Evolutionary conservation across 148 eudicot genomes (phyloP), one percentile per base, ranked within the genome.

Genomic region (Tetragonia tetragonoides): DNA sequence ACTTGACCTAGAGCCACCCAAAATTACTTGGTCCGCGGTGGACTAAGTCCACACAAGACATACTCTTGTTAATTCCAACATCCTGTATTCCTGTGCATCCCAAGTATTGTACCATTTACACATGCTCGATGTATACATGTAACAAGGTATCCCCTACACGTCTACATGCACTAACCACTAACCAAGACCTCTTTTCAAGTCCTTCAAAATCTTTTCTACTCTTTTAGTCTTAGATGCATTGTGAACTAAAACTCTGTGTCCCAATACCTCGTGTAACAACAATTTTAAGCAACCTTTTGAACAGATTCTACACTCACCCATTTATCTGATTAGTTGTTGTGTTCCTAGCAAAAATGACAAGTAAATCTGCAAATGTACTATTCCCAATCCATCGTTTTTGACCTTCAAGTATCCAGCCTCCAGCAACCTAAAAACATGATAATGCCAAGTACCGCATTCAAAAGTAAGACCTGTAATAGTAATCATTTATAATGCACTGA

Each of bases 381-480:
- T 94, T 94, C 57, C 98, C 98, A 72, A 94, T 94, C 98, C 98
- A 94, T 5, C 98, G 98, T 77, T 94, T 94, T 83, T 94, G 97
- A 78, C 98, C 98, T 77, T 94, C 93, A 75, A 94, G 84, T 67
- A 94, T 83, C 98, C 98, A 94, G 74, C 98, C 98, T 78, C 98
- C 98, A 72, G 82, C 92, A 74, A 94, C 97, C 98, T 94, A 84
- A 75, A 72, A 75, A 72, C 56, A 67, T 75, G 46, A 39, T 28
- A 57, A 70, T 66, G 39, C 16, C 68, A 79, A 38, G 79, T 38
- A 65, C 71, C 7, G 68, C 53, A 51, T n/a, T 61, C 70, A 63
- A 56, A 47, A 72, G 1, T 34, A 69, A 75, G 28, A 78, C 51
- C 66, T 20, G 40, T 16, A 65, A 65, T 42, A 66, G 41, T 41